Evolutionary conservation across 2,329 filamentous ascomycete genomes (phyloP).

Genomic region (Peltaster fructicola): DNA sequence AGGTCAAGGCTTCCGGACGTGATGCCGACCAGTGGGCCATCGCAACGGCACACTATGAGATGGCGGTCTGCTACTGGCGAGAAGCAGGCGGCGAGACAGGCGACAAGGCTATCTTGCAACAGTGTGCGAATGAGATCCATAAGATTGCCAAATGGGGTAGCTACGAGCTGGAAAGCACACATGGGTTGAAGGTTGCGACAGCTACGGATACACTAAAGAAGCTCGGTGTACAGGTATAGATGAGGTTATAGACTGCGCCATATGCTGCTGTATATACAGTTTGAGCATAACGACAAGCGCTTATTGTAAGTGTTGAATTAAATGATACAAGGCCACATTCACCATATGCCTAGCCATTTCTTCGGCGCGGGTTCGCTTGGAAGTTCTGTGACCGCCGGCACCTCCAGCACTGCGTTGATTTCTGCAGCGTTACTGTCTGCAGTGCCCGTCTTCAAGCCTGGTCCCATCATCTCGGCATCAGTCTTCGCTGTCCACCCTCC

Average conservation of each 20-base stretch:
- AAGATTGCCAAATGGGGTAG: slow-evolving; percentile 52
- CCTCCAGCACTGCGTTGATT: slow-evolving; percentile 3
- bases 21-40: slow-evolving; percentile 52
- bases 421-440: slow-evolving; percentile 15
- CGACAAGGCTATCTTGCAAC: slow-evolving; percentile 32
- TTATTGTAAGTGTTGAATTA: too few relatives aligned
- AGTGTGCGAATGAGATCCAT: slow-evolving; percentile 47
- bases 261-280: too few relatives aligned
- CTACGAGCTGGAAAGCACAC: slow-evolving; percentile 54
- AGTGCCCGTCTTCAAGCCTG: slow-evolving; percentile 23
- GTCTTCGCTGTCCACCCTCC: slow-evolving; percentile 28
- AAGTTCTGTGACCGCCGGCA: slow-evolving; percentile 15
- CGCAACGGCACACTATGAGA: slow-evolving; percentile 70
- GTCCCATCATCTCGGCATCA: slow-evolving; percentile 18
- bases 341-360: slow-evolving; percentile 79
- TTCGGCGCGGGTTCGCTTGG: slow-evolving; percentile 28
- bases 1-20: slow-evolving; percentile 31
- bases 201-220: slow-evolving; percentile 44
- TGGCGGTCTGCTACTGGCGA: slow-evolving; percentile 65
- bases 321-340: too few relatives aligned
- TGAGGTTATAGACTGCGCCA: too few relatives aligned
- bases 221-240: slow-evolving; percentile 9
- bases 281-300: too few relatives aligned
- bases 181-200: slow-evolving; percentile 56
- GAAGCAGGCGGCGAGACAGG: slow-evolving; percentile 32